These are phyloP conservation scores for Lactarius vividus DNA, from an alignment of 768 basidiomycete genomes.

Conservation along the genomic window DNA sequence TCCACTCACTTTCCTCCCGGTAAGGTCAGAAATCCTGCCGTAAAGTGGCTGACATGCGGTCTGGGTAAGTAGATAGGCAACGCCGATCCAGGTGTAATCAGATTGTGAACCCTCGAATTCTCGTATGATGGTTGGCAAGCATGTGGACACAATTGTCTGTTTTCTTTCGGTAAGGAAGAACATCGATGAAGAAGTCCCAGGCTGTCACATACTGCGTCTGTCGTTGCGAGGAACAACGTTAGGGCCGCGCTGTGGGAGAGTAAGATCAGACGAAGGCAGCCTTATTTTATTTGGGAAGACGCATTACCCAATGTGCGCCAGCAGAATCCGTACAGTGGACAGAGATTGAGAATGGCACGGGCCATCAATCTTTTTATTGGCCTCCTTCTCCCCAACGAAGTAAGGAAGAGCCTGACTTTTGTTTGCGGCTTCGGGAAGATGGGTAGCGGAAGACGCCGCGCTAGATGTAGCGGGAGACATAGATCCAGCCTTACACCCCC, in stretches of 20 bases:
- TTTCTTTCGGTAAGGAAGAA: slow-evolving; percentile 7
- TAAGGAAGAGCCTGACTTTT: slow-evolving; percentile 12
- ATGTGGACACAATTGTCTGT: slow-evolving; percentile 76
- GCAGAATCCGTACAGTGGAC: slow-evolving; percentile 24
- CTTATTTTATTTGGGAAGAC: slow-evolving; percentile 9
- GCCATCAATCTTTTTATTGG: slow-evolving; percentile 6
- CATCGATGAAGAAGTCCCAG: slow-evolving; percentile 10
- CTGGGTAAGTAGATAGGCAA: slow-evolving; percentile 82
- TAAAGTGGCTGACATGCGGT: slow-evolving; percentile 84
- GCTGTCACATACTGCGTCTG: slow-evolving; percentile 62
- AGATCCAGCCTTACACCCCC: not conserved
- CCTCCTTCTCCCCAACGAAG: slow-evolving; percentile 1
- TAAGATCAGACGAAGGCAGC: slow-evolving; percentile 12
- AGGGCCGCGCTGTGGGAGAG: slow-evolving; percentile 59
- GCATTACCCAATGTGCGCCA: slow-evolving; percentile 26
- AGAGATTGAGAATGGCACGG: slow-evolving; percentile 14
- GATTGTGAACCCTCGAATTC: slow-evolving; percentile 63
- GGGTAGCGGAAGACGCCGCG: slow-evolving; percentile 16
- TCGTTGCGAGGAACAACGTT: slow-evolving; percentile 81
- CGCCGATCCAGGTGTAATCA: slow-evolving; percentile 85
- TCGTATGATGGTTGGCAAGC: slow-evolving; percentile 74
- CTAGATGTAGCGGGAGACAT: slow-evolving; percentile 15
- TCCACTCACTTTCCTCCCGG: slow-evolving; percentile 67
- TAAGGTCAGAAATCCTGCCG: slow-evolving; percentile 73
- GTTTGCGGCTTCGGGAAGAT: slow-evolving; percentile 17